phyloP scores from a whole-genome alignment of 208 protist genomes.

The Wallacemonas rigidus region DNA sequence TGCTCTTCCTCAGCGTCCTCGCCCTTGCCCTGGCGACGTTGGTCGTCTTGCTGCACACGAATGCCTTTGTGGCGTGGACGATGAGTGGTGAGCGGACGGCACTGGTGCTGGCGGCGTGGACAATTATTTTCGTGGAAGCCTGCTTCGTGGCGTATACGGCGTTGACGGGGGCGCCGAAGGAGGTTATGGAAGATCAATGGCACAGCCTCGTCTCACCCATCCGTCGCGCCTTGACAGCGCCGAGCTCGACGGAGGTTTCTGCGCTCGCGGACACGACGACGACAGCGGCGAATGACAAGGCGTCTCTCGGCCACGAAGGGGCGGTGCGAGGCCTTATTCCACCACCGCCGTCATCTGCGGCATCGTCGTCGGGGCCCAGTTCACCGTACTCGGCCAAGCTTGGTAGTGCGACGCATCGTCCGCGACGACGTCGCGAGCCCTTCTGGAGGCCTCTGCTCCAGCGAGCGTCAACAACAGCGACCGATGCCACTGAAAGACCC shows the following conservation, averaged over 20 bases:
- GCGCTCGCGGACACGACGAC: background rate
- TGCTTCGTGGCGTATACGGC: constrained; percentile 42
- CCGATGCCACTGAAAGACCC: background rate
- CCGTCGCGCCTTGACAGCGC: constrained; percentile 8
- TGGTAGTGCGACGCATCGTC: background rate
- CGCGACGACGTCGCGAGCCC: constrained; percentile 8
- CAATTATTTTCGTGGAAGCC: constrained; percentile 27
- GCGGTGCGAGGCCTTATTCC: no score
- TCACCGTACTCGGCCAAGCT: background rate
- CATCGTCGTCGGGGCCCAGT: constrained; percentile 5
- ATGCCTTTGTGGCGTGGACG: constrained; percentile 47
- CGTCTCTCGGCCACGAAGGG: background rate
- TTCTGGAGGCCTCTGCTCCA: constrained; percentile 4
- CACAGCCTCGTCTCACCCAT: constrained; percentile 3
- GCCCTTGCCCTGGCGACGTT: constrained; percentile 26
- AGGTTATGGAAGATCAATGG: constrained; percentile 13
- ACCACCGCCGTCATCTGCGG: background rate
- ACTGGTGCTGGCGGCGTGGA: constrained; percentile 27
- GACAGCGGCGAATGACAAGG: background rate
- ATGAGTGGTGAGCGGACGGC: constrained; percentile 34
- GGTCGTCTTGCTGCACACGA: constrained; percentile 49
- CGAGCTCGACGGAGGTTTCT: background rate
- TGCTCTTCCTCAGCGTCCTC: constrained; percentile 45
- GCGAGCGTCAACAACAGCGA: background rate
- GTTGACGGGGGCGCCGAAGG: constrained; percentile 27